These are phyloP conservation scores for Ophiosphaerella herpotricha DNA, from an alignment of 2,329 filamentous ascomycete genomes.

Conservation along the genomic window DNA sequence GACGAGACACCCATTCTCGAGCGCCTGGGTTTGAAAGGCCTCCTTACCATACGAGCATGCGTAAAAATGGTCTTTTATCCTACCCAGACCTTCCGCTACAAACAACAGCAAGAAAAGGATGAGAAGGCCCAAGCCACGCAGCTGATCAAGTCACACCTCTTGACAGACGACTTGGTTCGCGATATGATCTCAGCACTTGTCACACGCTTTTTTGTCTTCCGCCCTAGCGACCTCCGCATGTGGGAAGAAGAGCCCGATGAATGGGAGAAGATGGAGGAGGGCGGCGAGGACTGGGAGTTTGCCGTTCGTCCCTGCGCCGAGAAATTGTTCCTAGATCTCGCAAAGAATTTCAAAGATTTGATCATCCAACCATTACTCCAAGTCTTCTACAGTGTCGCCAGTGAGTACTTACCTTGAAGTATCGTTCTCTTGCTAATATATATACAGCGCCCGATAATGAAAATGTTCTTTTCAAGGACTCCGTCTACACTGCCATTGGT, in stretches of 20 bases:
- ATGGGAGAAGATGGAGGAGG: slow-evolving; percentile 91
- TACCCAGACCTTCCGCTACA: slow-evolving; percentile 81
- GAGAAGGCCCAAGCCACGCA: slow-evolving; percentile 73
- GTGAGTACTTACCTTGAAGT: slow-evolving; percentile 48
- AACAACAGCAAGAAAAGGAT: slow-evolving; percentile 72
- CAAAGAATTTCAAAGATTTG: slow-evolving; percentile 84
- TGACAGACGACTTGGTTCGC: slow-evolving; percentile 76
- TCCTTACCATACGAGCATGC: slow-evolving; percentile 81
- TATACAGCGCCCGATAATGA: slow-evolving; percentile 59
- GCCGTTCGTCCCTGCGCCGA: slow-evolving; percentile 91
- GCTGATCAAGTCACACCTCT: slow-evolving; percentile 72
- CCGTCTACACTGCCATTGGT: slow-evolving; percentile 91
- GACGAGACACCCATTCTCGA: slow-evolving; percentile 67
- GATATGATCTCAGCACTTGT: slow-evolving; percentile 85
- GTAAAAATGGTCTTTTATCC: slow-evolving; percentile 84
- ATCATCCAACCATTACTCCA: slow-evolving; percentile 77
- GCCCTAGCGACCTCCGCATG: slow-evolving; percentile 79
- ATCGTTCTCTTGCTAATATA: slow-evolving; percentile 17
- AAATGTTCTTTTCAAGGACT: slow-evolving; percentile 86
- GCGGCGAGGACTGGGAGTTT: slow-evolving; percentile 82
- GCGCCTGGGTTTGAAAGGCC: slow-evolving; percentile 78
- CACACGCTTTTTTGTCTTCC: slow-evolving; percentile 85
- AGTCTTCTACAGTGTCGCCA: slow-evolving; percentile 80
- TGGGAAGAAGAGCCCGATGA: slow-evolving; percentile 96
- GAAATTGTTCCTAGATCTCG: slow-evolving; percentile 88